A percentile compares a stretch with the other conserved stretches of the same genome.
Conservation (phyloP, 2,329 filamentous ascomycete species). For the Trichothecium roseum region DNA sequence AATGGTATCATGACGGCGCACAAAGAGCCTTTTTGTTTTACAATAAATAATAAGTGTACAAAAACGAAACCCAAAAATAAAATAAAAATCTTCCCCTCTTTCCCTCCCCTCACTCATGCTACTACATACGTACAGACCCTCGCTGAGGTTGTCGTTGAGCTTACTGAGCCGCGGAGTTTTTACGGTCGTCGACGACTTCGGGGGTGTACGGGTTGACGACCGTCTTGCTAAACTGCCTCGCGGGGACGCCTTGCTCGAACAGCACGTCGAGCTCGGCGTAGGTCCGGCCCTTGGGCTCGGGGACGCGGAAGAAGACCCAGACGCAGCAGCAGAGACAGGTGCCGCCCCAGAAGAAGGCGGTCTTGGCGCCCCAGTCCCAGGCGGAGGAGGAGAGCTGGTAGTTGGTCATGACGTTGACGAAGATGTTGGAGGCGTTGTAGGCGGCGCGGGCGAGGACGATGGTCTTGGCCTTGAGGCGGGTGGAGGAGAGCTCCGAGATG, state of each 20-base stretch:
- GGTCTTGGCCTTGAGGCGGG: constrained; percentile 42
- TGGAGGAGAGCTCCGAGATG: constrained; percentile 41
- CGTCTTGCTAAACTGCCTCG: constrained; percentile 27
- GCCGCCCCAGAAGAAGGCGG: constrained; percentile 35
- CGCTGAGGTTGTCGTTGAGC: no score
- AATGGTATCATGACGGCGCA: no score
- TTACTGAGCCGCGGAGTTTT: no score
- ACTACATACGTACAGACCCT: no score
- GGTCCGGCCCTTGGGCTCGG: constrained; percentile 40
- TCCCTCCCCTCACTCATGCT: no score
- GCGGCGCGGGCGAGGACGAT: constrained; percentile 37
- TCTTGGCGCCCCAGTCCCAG: constrained; percentile 37
- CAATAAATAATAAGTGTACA: no score
- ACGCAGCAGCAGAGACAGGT: constrained; percentile 34
- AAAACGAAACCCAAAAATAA: no score
- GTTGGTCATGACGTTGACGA: constrained; percentile 37
- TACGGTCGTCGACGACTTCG: not conserved
- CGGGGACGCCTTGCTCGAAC: constrained; percentile 26
- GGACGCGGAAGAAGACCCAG: constrained; percentile 40
- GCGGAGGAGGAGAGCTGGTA: constrained; percentile 35
- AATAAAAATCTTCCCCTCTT: no score
- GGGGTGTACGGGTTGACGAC: constrained; percentile 4
- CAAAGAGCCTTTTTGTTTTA: no score
- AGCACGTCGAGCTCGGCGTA: constrained; percentile 33
- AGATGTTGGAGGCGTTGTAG: constrained; percentile 36